phyloP scores from a whole-genome alignment of 2,329 filamentous ascomycete species.

The Fusarium ramigenum region DNA sequence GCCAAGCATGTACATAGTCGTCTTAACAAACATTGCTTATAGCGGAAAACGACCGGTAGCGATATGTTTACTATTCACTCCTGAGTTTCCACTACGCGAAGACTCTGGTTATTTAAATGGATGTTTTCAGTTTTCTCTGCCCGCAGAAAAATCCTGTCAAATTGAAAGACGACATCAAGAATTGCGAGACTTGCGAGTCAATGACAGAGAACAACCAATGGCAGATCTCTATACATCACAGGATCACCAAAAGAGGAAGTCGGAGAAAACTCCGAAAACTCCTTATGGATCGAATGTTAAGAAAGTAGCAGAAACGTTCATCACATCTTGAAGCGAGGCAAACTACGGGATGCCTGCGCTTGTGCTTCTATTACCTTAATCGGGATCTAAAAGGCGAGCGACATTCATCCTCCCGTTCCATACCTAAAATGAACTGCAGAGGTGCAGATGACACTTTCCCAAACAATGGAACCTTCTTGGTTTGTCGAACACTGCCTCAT shows the following conservation, averaged over 20 bases:
- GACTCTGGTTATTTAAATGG: fast-evolving
- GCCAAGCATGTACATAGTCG: background rate
- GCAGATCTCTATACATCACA: background rate
- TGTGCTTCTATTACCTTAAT: background rate
- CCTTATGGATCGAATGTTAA: constrained; percentile 13
- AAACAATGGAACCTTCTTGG: background rate
- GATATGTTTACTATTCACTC: background rate
- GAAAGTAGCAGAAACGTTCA: background rate
- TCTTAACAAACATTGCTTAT: background rate
- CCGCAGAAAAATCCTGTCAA: background rate
- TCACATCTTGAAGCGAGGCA: background rate
- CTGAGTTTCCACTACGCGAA: too few species aligned
- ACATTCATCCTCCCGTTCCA: background rate
- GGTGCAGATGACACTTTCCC: background rate
- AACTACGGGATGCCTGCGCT: background rate
- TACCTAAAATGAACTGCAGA: background rate
- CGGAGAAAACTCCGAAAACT: constrained; percentile 39
- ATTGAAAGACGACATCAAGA: background rate
- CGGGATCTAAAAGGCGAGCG: background rate
- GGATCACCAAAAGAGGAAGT: constrained; percentile 30
- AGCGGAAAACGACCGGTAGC: background rate
- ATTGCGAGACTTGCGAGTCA: background rate
- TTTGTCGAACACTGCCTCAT: background rate
- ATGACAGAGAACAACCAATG: constrained; percentile 23
- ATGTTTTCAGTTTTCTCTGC: background rate